Conservation (phyloP, 305 asterid genomes). For the Fraxinus greggii region DNA sequence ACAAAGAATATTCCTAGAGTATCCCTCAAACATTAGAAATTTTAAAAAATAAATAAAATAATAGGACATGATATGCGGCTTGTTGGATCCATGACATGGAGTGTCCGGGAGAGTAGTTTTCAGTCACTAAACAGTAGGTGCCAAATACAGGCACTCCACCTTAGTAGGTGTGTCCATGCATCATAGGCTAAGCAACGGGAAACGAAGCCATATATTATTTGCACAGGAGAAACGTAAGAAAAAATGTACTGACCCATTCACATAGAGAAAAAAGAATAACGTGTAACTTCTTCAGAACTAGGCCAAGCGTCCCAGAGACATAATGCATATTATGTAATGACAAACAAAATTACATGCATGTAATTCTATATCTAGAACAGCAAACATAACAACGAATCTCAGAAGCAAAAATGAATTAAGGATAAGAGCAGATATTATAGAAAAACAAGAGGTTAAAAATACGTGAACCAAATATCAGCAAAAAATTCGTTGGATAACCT, state of each 20-base stretch:
- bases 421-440: not conserved
- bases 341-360: not conserved
- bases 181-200: not conserved
- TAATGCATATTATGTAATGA: not conserved
- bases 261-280: not conserved
- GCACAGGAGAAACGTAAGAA: not conserved
- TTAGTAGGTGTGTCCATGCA: not conserved
- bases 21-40: not conserved
- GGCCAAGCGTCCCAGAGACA: not conserved
- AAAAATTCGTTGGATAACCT: slow-evolving; percentile 43
- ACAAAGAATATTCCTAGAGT: not conserved
- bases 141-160: not conserved
- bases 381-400: not conserved
- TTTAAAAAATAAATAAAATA: not conserved
- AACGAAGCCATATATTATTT: not conserved
- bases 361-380: not conserved
- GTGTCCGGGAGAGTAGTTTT: not conserved
- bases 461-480: not conserved
- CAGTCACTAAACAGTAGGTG: not conserved
- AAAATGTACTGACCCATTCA: not conserved
- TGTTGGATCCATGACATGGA: not conserved
- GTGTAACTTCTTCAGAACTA: not conserved
- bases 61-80: not conserved
- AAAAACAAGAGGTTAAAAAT: not conserved
- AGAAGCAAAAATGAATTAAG: slow-evolving; percentile 13